phyloP scores from a whole-genome alignment of 139 green algal species.

The Limnomonas spitsbergensis region DNA sequence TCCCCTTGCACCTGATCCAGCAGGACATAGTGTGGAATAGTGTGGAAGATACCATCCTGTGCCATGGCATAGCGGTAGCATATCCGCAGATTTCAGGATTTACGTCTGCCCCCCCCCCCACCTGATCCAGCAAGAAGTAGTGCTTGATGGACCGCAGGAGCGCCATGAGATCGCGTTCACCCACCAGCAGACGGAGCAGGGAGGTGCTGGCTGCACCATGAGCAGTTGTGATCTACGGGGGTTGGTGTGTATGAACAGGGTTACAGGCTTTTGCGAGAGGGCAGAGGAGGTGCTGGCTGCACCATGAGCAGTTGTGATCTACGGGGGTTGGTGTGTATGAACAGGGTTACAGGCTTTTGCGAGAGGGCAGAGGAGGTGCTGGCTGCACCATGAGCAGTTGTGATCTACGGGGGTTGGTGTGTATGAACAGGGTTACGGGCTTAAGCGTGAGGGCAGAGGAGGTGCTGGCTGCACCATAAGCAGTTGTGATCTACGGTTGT shows the following conservation, averaged over 20 bases:
- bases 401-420: conserved; percentile 33
- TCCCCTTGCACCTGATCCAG: too few relatives aligned
- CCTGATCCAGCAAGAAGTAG: conserved; percentile 88
- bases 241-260: not conserved
- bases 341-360: too few relatives aligned
- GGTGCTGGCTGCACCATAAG: conserved; percentile 44
- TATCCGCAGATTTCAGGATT: too few relatives aligned
- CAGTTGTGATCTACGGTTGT: conserved; percentile 43
- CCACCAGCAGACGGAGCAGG: conserved; percentile 64
- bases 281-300: conserved; percentile 41
- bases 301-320: conserved; percentile 50
- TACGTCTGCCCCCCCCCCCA: too few relatives aligned
- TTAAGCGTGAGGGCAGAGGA: too few relatives aligned
- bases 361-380: conserved; percentile 33
- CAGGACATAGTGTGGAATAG: too few relatives aligned
- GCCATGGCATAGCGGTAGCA: too few relatives aligned
- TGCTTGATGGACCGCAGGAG: conserved; percentile 78
- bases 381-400: conserved; percentile 48
- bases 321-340: not conserved
- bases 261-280: too few relatives aligned
- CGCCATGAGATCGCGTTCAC: conserved; percentile 42
- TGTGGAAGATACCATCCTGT: too few relatives aligned
- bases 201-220: conserved; percentile 47
- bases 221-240: conserved; percentile 48
- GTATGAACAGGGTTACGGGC: too few relatives aligned